These are phyloP conservation scores for Trypethelium eluteriae DNA, from an alignment of 495 filamentous ascomycete genomes.

Conservation along the genomic window DNA sequence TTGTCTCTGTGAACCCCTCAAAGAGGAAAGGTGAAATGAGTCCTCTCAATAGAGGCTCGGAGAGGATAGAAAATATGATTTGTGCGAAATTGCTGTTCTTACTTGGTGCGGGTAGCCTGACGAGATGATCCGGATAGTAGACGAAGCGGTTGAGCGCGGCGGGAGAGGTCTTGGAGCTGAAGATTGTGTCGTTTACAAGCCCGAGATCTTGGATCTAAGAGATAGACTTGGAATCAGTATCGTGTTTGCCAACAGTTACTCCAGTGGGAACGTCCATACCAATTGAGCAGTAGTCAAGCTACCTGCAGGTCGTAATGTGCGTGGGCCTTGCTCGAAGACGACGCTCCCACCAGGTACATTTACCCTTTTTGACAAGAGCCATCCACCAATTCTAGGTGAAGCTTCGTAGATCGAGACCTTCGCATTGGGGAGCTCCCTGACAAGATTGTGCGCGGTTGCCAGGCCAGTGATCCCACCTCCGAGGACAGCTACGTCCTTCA, in stretches of 20 bases:
- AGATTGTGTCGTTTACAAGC: slow-evolving; percentile 56
- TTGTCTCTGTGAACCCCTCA: slow-evolving; percentile 35
- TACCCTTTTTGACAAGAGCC: slow-evolving; percentile 64
- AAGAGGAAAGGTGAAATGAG: slow-evolving; percentile 35
- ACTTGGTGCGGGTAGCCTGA: slow-evolving; percentile 52
- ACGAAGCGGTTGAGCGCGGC: slow-evolving; percentile 64
- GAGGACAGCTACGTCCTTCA: slow-evolving; percentile 59
- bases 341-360: slow-evolving; percentile 54
- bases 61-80: slow-evolving; percentile 32
- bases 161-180: slow-evolving; percentile 42
- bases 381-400: slow-evolving; percentile 63
- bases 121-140: slow-evolving; percentile 87
- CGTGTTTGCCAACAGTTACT: neutral
- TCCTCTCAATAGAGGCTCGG: slow-evolving; percentile 59
- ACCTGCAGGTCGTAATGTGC: slow-evolving; percentile 56
- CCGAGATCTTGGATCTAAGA: slow-evolving; percentile 56
- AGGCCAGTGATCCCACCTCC: slow-evolving; percentile 91
- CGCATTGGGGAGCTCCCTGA: slow-evolving; percentile 49
- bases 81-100: neutral
- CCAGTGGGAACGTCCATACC: slow-evolving; percentile 38
- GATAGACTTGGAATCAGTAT: neutral
- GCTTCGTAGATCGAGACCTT: slow-evolving; percentile 75
- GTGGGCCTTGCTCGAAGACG: slow-evolving; percentile 77
- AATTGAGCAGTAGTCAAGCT: slow-evolving; percentile 48
- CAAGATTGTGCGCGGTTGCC: slow-evolving; percentile 66